These are phyloP conservation scores for Phytophthora syringae DNA, from an alignment of 352 stramenopile species.

Conservation along the genomic window DNA sequence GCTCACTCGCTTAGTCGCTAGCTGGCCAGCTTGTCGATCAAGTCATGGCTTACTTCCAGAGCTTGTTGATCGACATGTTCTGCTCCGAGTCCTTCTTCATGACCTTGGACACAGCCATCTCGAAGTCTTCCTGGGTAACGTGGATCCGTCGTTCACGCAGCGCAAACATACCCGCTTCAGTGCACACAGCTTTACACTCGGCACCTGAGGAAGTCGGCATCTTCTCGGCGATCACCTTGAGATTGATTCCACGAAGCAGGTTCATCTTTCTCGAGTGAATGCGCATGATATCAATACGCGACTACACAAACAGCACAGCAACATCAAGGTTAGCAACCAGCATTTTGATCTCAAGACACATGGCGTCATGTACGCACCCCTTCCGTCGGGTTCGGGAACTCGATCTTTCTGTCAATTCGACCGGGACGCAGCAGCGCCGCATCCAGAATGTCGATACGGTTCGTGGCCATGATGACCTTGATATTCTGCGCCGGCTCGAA, in stretches of 20 bases:
- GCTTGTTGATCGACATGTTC: conserved; percentile 98
- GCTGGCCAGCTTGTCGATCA: conserved; percentile 1
- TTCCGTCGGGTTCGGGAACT: conserved; percentile 99
- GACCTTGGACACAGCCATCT: conserved; percentile 99
- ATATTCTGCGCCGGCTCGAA: conserved; percentile 98
- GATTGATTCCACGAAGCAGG: conserved; percentile 98
- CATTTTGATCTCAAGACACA: not conserved
- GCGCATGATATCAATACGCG: conserved; percentile 97
- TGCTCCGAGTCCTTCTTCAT: conserved; percentile 99
- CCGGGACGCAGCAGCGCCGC: conserved; percentile 96
- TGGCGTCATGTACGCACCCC: conserved; percentile 57
- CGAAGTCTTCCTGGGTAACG: conserved; percentile 99
- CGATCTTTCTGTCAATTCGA: conserved; percentile 99
- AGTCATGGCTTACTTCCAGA: conserved; percentile 97
- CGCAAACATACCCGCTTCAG: conserved; percentile 99
- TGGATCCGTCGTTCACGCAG: conserved; percentile 98
- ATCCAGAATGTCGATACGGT: conserved; percentile 99
- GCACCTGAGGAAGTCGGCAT: conserved; percentile 98
- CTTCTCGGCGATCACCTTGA: conserved; percentile 98
- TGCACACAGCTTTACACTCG: conserved; percentile 99
- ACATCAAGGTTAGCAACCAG: conserved; percentile 20
- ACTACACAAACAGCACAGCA: conserved; percentile 47
- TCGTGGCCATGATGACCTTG: conserved; percentile 99
- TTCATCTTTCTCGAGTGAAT: conserved; percentile 99
- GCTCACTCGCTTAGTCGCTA: conserved; percentile 18